Conservation (phyloP, 352 stramenopile species). For the Phytopythium vexans region DNA sequence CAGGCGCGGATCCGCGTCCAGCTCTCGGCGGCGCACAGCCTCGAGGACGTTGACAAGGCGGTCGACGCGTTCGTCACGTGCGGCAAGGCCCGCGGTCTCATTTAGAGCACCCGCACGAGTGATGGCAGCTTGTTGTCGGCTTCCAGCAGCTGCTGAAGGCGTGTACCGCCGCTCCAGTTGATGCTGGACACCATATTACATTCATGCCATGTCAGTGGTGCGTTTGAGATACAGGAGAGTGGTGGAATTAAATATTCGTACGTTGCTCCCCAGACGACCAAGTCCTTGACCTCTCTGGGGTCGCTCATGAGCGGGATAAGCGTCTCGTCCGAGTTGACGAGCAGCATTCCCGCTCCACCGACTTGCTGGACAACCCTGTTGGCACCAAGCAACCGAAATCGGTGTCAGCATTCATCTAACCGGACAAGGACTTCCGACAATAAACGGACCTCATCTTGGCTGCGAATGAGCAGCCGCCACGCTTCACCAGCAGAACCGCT, state of each 20-base stretch:
- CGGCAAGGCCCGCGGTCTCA: slow-evolving; percentile 77
- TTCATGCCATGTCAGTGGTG: too few species aligned
- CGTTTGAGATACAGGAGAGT: too few species aligned
- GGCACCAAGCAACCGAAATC: neutral
- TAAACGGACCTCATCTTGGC: slow-evolving; percentile 47
- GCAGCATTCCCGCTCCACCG: slow-evolving; percentile 53
- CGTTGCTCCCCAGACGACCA: slow-evolving; percentile 64
- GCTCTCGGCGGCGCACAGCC: slow-evolving; percentile 88
- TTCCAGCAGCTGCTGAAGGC: neutral
- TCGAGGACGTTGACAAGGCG: slow-evolving; percentile 89
- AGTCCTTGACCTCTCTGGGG: slow-evolving; percentile 38
- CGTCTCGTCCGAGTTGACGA: slow-evolving; percentile 64
- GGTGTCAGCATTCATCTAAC: neutral
- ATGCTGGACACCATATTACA: slow-evolving; percentile 1
- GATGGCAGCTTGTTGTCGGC: slow-evolving; percentile 41
- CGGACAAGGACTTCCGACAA: neutral
- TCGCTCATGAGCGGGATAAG: slow-evolving; percentile 65
- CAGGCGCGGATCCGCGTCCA: slow-evolving; percentile 91
- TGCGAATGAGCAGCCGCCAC: slow-evolving; percentile 60
- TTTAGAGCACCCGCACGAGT: slow-evolving; percentile 51
- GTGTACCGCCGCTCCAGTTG: neutral
- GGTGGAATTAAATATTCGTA: too few species aligned
- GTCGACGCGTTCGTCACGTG: slow-evolving; percentile 92
- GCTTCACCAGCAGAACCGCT: slow-evolving; percentile 66
- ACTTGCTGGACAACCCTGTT: slow-evolving; percentile 45